Evolutionary conservation across 2,329 filamentous ascomycete genomes (phyloP), one percentile per base, ranked within the genome.

Genomic region (Exophiala sp.): DNA sequence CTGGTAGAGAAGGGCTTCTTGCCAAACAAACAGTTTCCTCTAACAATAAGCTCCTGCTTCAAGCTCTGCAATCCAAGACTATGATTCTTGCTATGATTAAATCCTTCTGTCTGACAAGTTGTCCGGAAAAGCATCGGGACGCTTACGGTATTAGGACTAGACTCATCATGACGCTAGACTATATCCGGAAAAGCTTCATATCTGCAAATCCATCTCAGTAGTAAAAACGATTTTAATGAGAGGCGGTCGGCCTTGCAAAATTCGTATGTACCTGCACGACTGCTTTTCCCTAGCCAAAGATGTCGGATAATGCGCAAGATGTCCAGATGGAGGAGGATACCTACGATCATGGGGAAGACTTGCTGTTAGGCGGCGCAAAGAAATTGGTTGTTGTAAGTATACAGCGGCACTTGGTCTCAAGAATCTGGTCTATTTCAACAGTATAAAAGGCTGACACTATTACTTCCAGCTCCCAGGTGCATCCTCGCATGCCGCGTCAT

Each of bases 401-500:
- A 37, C 6, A 7, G 5, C 14, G 34, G 16, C 34, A 19, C 14
- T 7, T 7, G 19, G 19, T 37, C 16, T 37, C 37, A 27, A 45
- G 14, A 1, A 21, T 19, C 29, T 32, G 6, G 8, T 3, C 7
- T 13, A 7, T n/a, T 13, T 7, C 29, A 3, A 32, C 29, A n/a
- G 29, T n/a, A n/a, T n/a, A 32, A 14, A 16, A 23, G 40, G 24
- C 43, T 46, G 14, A 45, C 43, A 21, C 11, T 27, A 11, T 24
- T 14, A 16, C 42, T 21, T 34, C 45, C 54, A 96, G 91, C 75
- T 96, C 22, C 85, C 88, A 29, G 90, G 90, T 41, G 86, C 87
- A 48, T 85, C 70, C 13, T 86, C 91, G 43, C 91, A 85, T 7
- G 90, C 90, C 3, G 93, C 93, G 23, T 95, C 89, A 13, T 98